Evolutionary conservation across 2,329 filamentous ascomycete species (phyloP), one percentile per base, ranked within the genome.

Genomic region (Ophiosphaerella korrae): DNA sequence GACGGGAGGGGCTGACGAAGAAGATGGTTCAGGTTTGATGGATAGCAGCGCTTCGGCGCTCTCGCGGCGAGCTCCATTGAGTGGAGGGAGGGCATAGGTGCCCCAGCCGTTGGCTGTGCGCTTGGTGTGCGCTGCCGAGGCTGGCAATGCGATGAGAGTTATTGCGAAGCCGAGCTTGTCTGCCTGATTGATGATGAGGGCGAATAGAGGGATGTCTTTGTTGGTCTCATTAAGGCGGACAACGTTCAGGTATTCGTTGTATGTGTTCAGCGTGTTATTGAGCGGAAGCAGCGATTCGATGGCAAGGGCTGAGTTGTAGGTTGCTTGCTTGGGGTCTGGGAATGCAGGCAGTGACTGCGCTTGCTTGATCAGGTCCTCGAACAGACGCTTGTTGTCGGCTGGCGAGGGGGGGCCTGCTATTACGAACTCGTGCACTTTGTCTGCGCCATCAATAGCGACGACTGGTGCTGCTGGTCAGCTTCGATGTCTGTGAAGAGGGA

Each of bases 111-210:
- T 60, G 40, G 57, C 55, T 14, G 66, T 50, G 40, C 68, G 69
- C 64, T 76, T 76, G 21, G 57, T 50, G 34, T 63, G 56, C 35
- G 53, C 48, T 13, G 62, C 51, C 5, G 65, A 64, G 5, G 63
- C 52, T 6, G 72, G 71, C 70, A 74, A 73, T 23, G 75, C 55
- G 42, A 75, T 71, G 14, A 77, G 50, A 18, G 74, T 76, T 33
- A 67, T 58, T 12, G 70, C 58, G 44, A 67, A 68, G 31, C 62
- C 62, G 0, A 46, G 21, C 31, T 52, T 45, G 24, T 50, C 41
- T 9, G 48, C 56, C 52, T 60, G 58, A 18, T 50, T 45, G 32
- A 48, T 50, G 38, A 52, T 41, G 26, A 45, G 33, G 48, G 33
- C 23, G 14, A 66, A 46, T 26, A 53, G 42, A 7, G 53, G 35